A percentile compares a stretch with the other conserved stretches of the same genome.
Evolutionary conservation across 306 rosid genomes (phyloP).

Genomic region (Lathyrus aphaca): DNA sequence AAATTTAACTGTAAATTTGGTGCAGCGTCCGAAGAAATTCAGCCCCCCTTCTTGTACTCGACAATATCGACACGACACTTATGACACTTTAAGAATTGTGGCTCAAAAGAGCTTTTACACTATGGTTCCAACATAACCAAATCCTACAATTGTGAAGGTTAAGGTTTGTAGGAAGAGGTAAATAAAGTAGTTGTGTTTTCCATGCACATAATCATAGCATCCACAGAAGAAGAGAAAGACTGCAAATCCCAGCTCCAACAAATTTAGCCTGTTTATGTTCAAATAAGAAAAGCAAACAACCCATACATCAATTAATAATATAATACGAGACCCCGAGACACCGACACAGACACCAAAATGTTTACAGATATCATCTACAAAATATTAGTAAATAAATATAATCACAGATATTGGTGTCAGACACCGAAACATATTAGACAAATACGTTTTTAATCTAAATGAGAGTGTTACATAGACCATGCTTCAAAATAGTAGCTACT

Average conservation of each 20-base stretch:
- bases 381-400: not conserved
- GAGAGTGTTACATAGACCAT: not conserved
- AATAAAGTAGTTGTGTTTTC: constrained; percentile 86
- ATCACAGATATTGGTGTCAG: not conserved
- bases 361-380: not conserved
- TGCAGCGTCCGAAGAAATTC: constrained; percentile 44
- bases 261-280: constrained; percentile 60
- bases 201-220: constrained; percentile 91
- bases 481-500: not conserved
- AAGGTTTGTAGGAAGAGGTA: constrained; percentile 96
- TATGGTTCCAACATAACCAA: constrained; percentile 95
- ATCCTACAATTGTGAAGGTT: constrained; percentile 77
- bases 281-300: constrained; percentile 8
- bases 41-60: constrained; percentile 31
- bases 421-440: not conserved
- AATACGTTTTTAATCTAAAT: not conserved
- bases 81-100: constrained; percentile 6
- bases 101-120: constrained; percentile 61
- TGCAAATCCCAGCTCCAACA: constrained; percentile 91
- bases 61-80: constrained; percentile 46
- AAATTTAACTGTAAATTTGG: constrained; percentile 47
- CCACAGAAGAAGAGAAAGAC: constrained; percentile 88
- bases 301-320: not conserved
- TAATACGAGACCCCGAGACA: too few species aligned
- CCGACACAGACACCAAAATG: too few species aligned